Evolutionary conservation across 768 basidiomycete genomes (phyloP), one percentile per base, ranked within the genome.

Genomic region (Leucosporidium creatinivorum): DNA sequence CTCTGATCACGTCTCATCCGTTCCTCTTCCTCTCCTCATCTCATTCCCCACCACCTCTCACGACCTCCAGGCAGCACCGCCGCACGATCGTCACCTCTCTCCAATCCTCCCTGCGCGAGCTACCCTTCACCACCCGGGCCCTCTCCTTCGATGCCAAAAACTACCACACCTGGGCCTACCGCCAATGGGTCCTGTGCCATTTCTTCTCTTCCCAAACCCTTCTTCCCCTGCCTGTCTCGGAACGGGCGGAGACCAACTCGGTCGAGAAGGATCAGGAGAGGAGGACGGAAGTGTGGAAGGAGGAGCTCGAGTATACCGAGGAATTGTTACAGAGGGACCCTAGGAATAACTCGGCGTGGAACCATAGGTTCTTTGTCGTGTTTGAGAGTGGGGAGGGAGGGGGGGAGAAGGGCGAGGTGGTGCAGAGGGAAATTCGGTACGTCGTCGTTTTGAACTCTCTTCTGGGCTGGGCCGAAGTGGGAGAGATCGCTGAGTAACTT

Each of bases 151-250:
- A 99, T 76, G 79, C 85, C 55, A 99, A 99, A 84, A 99, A 99
- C 80, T 99, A 99, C 78, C 94, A 98, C 78, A 98, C 96, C 0
- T 99, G 96, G 96, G 89, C 90, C 12, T 94, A 97, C 78, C 84
- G 94, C 10, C 93, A 99, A 77, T 97, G 93, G 92, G 78, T 93
- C 18, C 85, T 96, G 52, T 87, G 89, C 13, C 85, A 87, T 76
- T 93, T 93, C 81, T 64, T 58, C 26, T 56, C 69, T 2, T 68
- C 57, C 26, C 36, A 30, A 47, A 52, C 6, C 44, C 66, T 10
- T 4, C 66, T 10, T 4, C 55, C 31, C n/a, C 58, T n/a, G 1
- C 56, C 56, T n/a, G 2, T 30, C 33, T 33, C 50, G 1, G 54
- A 30, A 25, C 49, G 30, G 49, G 36, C 1, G 23, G 23, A 17